These are phyloP conservation scores for Neofusicoccum umdonicola DNA, from an alignment of 2,329 filamentous ascomycete genomes.

Conservation along the genomic window DNA sequence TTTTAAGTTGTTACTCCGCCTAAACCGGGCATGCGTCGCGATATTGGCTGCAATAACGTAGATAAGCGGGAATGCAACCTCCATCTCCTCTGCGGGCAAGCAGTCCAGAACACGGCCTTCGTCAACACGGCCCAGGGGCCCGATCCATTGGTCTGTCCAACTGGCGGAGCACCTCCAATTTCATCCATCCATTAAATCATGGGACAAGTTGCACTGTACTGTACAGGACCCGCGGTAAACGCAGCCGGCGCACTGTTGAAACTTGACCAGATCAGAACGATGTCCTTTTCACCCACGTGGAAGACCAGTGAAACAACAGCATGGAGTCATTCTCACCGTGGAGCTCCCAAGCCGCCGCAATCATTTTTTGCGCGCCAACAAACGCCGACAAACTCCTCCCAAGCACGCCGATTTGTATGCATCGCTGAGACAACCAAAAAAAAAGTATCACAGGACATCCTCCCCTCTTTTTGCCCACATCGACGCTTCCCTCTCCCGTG, in stretches of 20 bases:
- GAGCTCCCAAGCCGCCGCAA: not conserved
- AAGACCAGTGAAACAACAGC: not conserved
- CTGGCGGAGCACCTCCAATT: not conserved
- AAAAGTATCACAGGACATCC: not conserved
- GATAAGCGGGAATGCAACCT: not conserved
- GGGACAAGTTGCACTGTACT: not conserved
- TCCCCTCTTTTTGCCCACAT: not conserved
- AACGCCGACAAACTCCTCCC: constrained; percentile 1
- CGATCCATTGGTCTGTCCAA: not conserved
- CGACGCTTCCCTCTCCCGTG: not conserved
- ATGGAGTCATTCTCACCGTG: not conserved
- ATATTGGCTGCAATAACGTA: not conserved
- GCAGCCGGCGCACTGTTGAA: not conserved
- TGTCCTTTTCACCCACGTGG: no score
- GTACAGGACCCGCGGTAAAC: not conserved
- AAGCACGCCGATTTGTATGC: constrained; percentile 1
- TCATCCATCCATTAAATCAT: not conserved
- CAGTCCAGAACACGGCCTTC: not conserved
- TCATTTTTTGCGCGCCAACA: not conserved
- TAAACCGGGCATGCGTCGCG: not conserved
- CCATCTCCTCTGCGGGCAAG: not conserved
- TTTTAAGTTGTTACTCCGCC: not conserved
- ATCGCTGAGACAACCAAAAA: not conserved
- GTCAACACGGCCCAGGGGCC: not conserved
- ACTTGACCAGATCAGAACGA: not conserved